These are phyloP conservation scores for Phytophthora syringae DNA, from an alignment of 352 stramenopile species.

Conservation along the genomic window DNA sequence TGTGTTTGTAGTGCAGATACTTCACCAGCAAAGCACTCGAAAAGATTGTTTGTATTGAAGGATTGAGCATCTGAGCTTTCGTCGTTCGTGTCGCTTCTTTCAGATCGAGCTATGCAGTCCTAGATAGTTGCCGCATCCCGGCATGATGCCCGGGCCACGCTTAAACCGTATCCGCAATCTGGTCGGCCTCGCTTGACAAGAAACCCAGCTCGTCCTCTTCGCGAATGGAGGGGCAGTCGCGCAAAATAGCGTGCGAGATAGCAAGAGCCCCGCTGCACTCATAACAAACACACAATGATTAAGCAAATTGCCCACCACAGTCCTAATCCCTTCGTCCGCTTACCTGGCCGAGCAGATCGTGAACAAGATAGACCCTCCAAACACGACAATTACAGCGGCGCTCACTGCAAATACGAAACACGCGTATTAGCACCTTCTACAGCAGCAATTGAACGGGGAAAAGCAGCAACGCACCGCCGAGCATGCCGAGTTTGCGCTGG, in stretches of 20 bases:
- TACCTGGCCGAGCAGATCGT: slow-evolving; percentile 87
- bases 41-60: no score
- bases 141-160: slow-evolving; percentile 2
- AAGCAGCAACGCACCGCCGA: slow-evolving; percentile 53
- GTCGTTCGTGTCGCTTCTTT: slow-evolving; percentile 9
- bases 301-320: neutral
- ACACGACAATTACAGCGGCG: slow-evolving; percentile 77
- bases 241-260: slow-evolving; percentile 80
- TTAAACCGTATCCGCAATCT: slow-evolving; percentile 82
- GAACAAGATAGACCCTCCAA: slow-evolving; percentile 88
- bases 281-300: neutral
- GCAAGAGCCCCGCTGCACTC: slow-evolving; percentile 64
- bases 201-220: slow-evolving; percentile 88
- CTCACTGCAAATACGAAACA: slow-evolving; percentile 52
- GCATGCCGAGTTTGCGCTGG: slow-evolving; percentile 85
- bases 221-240: slow-evolving; percentile 72
- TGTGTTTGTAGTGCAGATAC: no score
- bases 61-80: slow-evolving; percentile 10
- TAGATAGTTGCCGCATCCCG: no score
- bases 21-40: no score
- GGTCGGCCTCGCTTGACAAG: slow-evolving; percentile 61
- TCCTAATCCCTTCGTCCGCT: neutral
- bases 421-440: slow-evolving; percentile 1
- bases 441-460: neutral
- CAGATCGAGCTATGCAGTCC: slow-evolving; percentile 26